Evolutionary conservation across 805 yeast species (phyloP), one percentile per base, ranked within the genome.

Genomic region (Pichia manshurica): DNA sequence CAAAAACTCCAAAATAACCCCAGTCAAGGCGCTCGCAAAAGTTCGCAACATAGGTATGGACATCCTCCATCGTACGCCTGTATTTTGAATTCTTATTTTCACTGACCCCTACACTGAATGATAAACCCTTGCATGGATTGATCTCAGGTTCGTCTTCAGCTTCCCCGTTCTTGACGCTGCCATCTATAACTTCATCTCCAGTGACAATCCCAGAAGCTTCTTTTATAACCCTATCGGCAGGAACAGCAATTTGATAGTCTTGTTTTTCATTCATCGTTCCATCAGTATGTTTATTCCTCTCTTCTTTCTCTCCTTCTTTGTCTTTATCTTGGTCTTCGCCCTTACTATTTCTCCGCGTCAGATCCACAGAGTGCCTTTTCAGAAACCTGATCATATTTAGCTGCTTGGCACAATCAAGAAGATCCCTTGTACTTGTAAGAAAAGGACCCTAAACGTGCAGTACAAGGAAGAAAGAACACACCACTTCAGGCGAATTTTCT

Each of bases 1-100:
- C 99, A 66, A 89, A 91, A 1, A 91, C 76, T 16, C 95, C 98
- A 74, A 91, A 89, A 62, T 87, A 91, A 2, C 96, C 98, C 84
- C 96, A 85, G 63, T 89, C 96, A 28, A 84, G 70, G 48, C 88
- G 65, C 56, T 87, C 95, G n/a, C 90, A 93, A 70, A 86, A 90
- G 69, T 90, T 89, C 55, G 93, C 89, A 35, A 89, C 88, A 58
- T 85, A 87, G 0, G 95, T 86, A 64, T 91, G 98, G 7, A 91
- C 93, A 64, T 91, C 99, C 63, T 91, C 99, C 99, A 91, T 91
- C 25, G 89, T 79, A 44, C 84, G 79, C 48, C 99, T 74, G 62
- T 81, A 90, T 53, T 84, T 78, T 13, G 79, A 66, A 65, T 93
- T 93, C 53, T 82, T 81, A 64, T 88, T 90, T 56, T 89, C 96